A percentile compares a stretch with the other conserved stretches of the same genome.
Conservation (phyloP, 2,329 filamentous ascomycete species). For the Verticillium alfalfae region DNA sequence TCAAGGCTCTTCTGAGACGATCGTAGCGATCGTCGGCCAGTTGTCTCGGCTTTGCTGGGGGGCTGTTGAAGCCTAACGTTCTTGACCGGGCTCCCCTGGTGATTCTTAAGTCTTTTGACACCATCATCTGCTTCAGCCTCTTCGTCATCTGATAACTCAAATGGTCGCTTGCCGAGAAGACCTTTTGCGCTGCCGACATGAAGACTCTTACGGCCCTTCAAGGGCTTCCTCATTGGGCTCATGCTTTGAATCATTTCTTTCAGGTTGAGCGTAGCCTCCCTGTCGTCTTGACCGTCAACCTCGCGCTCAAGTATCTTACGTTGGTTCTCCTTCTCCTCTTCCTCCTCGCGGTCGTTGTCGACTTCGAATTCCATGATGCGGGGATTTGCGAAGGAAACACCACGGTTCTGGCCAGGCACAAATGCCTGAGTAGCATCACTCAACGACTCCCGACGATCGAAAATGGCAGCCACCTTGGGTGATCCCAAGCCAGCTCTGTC, state of each 20-base stretch:
- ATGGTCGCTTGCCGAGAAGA: conserved; percentile 67
- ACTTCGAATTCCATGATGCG: conserved; percentile 56
- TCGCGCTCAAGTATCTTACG: conserved; percentile 51
- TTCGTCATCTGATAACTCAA: conserved; percentile 61
- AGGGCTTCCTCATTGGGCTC: conserved; percentile 65
- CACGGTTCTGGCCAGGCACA: conserved; percentile 41
- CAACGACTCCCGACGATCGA: conserved; percentile 67
- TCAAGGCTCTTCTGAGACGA: conserved; percentile 36
- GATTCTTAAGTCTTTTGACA: conserved; percentile 65
- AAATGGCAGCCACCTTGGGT: conserved; percentile 64
- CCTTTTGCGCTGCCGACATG: conserved; percentile 70
- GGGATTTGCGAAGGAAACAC: conserved; percentile 62
- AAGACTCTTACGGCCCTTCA: conserved; percentile 69
- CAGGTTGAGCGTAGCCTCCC: conserved; percentile 60
- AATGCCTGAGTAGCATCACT: conserved; percentile 62
- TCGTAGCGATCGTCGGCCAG: conserved; percentile 52
- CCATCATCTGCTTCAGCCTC: conserved; percentile 54
- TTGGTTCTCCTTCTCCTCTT: conserved; percentile 56
- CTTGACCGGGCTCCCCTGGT: conserved; percentile 71
- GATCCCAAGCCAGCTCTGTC: conserved; percentile 70
- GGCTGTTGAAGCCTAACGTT: conserved; percentile 65
- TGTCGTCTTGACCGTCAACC: conserved; percentile 45
- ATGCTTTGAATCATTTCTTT: conserved; percentile 74
- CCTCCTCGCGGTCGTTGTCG: conserved; percentile 55
- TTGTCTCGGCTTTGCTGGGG: conserved; percentile 60